These are phyloP conservation scores for Magnolia sinica DNA, from an alignment of 164 flowering plant genomes.

Conservation along the genomic window DNA sequence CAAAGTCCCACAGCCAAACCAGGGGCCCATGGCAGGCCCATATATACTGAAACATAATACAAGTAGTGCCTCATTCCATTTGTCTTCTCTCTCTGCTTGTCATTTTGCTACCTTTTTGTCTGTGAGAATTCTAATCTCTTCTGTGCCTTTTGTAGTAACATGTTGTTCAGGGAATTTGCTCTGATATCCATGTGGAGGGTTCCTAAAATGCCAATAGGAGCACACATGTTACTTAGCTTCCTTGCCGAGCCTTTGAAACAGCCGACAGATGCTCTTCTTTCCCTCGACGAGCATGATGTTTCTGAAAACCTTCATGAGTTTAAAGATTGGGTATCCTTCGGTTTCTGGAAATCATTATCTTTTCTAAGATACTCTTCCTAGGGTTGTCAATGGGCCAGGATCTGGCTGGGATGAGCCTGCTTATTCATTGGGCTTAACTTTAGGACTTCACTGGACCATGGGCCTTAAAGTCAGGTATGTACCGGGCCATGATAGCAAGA, in stretches of 20 bases:
- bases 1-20: too few species aligned
- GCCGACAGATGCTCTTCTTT: slow-evolving; percentile 41
- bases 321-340: slow-evolving; percentile 75
- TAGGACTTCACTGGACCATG: not conserved
- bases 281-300: slow-evolving; percentile 51
- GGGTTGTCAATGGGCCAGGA: not conserved
- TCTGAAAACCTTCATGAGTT: slow-evolving; percentile 74
- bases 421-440: not conserved
- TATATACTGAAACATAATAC: too few species aligned
- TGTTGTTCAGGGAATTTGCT: slow-evolving; percentile 89
- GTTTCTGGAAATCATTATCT: slow-evolving; percentile 1
- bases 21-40: too few species aligned
- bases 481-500: not conserved
- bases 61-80: not conserved
- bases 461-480: not conserved
- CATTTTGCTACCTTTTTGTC: not conserved
- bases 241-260: slow-evolving; percentile 97
- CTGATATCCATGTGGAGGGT: slow-evolving; percentile 98
- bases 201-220: slow-evolving; percentile 87
- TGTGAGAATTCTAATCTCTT: slow-evolving; percentile 11
- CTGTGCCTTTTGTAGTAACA: slow-evolving; percentile 49
- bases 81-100: not conserved
- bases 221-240: slow-evolving; percentile 77
- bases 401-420: not conserved
- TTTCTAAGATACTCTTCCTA: not conserved